These are phyloP conservation scores for Simplicillium sp. DNA, from an alignment of 2,329 filamentous ascomycete genomes.

Conservation along the genomic window DNA sequence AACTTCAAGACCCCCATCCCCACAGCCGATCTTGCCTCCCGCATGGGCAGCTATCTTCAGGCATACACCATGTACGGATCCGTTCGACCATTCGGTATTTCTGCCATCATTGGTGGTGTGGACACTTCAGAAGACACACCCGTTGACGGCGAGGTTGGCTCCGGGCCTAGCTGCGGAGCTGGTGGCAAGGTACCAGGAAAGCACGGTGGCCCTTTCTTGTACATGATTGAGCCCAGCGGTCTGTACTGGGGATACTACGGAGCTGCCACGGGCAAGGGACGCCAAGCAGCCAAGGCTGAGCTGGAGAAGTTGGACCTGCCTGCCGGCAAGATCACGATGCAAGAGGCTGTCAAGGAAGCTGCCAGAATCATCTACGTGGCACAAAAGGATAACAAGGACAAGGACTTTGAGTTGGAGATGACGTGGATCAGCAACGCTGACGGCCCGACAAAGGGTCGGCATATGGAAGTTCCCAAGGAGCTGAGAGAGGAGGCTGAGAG, in stretches of 20 bases:
- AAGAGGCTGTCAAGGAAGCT: slow-evolving; percentile 90
- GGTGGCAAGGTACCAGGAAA: slow-evolving; percentile 71
- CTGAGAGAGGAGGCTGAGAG: slow-evolving; percentile 85
- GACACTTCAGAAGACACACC: slow-evolving; percentile 78
- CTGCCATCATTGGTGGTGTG: slow-evolving; percentile 86
- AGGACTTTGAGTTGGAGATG: slow-evolving; percentile 99
- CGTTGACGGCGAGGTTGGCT: slow-evolving; percentile 85
- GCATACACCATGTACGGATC: slow-evolving; percentile 96
- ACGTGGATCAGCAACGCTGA: slow-evolving; percentile 85
- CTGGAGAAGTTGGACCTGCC: slow-evolving; percentile 92
- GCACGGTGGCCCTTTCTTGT: slow-evolving; percentile 84
- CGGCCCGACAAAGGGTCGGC: slow-evolving; percentile 84
- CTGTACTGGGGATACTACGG: slow-evolving; percentile 99
- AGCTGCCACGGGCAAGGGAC: slow-evolving; percentile 91
- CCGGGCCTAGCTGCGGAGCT: slow-evolving; percentile 66
- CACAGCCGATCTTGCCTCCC: slow-evolving; percentile 75
- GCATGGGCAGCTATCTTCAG: slow-evolving; percentile 94
- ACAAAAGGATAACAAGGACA: slow-evolving; percentile 98
- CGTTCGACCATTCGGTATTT: slow-evolving; percentile 93
- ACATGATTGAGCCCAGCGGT: slow-evolving; percentile 98
- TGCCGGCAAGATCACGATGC: slow-evolving; percentile 64
- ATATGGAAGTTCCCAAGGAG: slow-evolving; percentile 88
- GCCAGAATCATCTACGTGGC: slow-evolving; percentile 95
- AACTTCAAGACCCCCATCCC: slow-evolving; percentile 94
- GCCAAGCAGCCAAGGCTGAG: slow-evolving; percentile 95